Conservation (phyloP, 1,139 yeast genomes). For the Wickerhamiella infanticola region DNA sequence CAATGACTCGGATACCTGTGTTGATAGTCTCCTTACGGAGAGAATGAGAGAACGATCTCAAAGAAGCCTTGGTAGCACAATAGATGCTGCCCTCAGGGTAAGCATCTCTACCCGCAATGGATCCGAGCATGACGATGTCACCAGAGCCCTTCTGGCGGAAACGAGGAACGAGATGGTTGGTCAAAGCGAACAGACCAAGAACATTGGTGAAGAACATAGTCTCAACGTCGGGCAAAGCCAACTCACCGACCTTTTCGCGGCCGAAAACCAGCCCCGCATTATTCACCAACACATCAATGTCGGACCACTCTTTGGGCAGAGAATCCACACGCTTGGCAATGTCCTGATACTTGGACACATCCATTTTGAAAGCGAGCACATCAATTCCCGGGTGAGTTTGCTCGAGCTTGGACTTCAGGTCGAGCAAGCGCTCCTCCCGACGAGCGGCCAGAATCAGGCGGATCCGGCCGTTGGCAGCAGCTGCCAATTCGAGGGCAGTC, state of each 20-base stretch:
- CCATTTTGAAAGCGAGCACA: slow-evolving; percentile 34
- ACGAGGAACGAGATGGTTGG: slow-evolving; percentile 46
- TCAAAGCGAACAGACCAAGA: slow-evolving; percentile 50
- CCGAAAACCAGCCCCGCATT: slow-evolving; percentile 83
- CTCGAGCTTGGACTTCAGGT: slow-evolving; percentile 25
- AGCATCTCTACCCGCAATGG: slow-evolving; percentile 78
- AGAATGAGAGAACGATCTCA: slow-evolving; percentile 52
- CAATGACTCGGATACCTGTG: slow-evolving; percentile 64
- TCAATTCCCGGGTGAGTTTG: slow-evolving; percentile 7
- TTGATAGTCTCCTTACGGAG: slow-evolving; percentile 63
- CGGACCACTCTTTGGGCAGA: slow-evolving; percentile 26
- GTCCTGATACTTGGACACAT: slow-evolving; percentile 38
- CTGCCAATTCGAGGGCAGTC: slow-evolving; percentile 47
- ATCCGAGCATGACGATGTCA: slow-evolving; percentile 70
- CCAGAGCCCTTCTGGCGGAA: slow-evolving; percentile 49
- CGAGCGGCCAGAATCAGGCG: slow-evolving; percentile 33
- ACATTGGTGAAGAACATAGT: slow-evolving; percentile 63
- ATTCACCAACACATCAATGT: slow-evolving; percentile 43
- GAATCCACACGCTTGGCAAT: slow-evolving; percentile 37
- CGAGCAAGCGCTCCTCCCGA: slow-evolving; percentile 18
- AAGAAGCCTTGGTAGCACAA: slow-evolving; percentile 79
- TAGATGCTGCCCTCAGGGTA: slow-evolving; percentile 78
- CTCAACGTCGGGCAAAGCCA: slow-evolving; percentile 38
- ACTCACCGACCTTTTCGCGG: slow-evolving; percentile 43
- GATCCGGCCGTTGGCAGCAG: slow-evolving; percentile 48